Evolutionary conservation across 129 eudicot species (phyloP), one percentile per base, ranked within the genome.

Genomic region (Solidago caesia): DNA sequence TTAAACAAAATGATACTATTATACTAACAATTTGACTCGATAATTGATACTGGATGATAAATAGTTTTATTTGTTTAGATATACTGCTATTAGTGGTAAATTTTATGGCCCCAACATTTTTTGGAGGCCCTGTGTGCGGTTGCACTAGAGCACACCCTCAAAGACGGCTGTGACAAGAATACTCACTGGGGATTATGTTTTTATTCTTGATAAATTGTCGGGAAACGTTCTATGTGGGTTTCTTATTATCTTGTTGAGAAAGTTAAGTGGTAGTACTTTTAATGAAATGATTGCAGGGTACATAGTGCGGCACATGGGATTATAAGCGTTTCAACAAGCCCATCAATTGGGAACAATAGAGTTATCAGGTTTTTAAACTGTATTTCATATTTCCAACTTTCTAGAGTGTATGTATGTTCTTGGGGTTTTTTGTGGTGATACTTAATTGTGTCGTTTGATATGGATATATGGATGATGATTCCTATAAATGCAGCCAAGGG

Each of bases 221-320:
- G 46, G 45, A 21, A n/a, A 56, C 61, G 4, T 15, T 55, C 12
- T 55, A 64, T 64, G 25, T 13, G 25, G 48, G n/a, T 52, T 53
- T 15, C 12, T 33, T 55, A 25, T 65, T 44, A 41, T 49, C 12
- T 67, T 59, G 42, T 57, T 33, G 2, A 7, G 33, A 52, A 12
- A 8, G 33, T 70, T 25, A 27, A 15, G 27, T 46, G 11, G 2
- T 52, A 27, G 52, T 58, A 39, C 21, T 41, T 14, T 62, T 4
- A 13, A 62, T 68, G 45, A 42, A 41, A 11, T 70, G 59, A 10
- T 21, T 79, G 56, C 78, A 87, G 96, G 93, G 89, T 85, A 58
- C 98, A 93, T 70, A 87, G 89, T 79, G 97, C 97, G 5, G 89
- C 93, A 56, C 98, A 90, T 73, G 98, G 98, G 71, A 86, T 88